Base-by-base conservation (phyloP, 1,139 yeast species). In the Eremothecium gossypii region DNA sequence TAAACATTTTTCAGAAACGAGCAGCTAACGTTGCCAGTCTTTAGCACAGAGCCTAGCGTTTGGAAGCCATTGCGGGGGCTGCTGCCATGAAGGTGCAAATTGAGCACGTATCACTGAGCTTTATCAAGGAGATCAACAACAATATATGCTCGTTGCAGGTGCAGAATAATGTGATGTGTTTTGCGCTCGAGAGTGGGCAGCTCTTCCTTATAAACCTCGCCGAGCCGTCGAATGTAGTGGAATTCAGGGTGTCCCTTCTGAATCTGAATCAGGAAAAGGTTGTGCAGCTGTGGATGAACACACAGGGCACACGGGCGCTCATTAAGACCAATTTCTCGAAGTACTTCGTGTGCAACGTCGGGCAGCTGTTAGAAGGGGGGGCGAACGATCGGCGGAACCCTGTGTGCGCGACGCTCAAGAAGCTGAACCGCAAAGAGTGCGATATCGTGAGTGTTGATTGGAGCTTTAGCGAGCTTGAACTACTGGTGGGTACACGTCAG, bases 21-120 rank as follows among this genome's bases (percentile, higher is more conserved):
- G 23, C 23, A 17, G 6, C 23, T 17, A 17, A 17, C 6, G 23
- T 17, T 17, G 6, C 23, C 23, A 17, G 23, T 17, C 23, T 17
- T 17, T 3, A 17, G 23, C 23, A 17, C 23, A 17, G 23, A 17
- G 23, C 23, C 23, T 6, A 17, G 23, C 23, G 23, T 17, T 17
- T 6, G 23, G 23, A 17, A 17, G 23, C 23, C 23, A 17, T 17
- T 29, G 36, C 7, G 7, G 12, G 11, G 11, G 14, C 20, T 9
- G 11, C 13, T 12, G 31, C n/a, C n/a, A 52, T 58, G 60, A 49
- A 55, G 7, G 55, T 54, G 6, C 49, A 47, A 23, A 47, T 58
- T 11, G 64, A 59, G 43, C 60, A 58, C 49, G 60, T 59, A 3
- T 58, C 55, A 37, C 44, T 59, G 35, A 58, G 55, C 14, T 57